phyloP scores from a whole-genome alignment of 805 yeast genomes.

The Kluyveromyces lactis region DNA sequence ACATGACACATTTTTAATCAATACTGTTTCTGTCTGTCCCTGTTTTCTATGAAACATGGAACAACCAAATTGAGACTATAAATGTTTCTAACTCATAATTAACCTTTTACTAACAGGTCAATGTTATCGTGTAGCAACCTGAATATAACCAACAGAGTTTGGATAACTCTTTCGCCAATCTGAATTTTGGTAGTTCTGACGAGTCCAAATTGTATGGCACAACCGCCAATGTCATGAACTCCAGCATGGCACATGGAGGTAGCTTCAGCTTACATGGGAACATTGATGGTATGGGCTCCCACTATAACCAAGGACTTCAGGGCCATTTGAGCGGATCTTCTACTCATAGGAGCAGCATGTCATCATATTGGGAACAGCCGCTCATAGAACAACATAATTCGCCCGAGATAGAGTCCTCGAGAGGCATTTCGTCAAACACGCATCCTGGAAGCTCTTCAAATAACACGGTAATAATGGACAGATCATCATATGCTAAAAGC shows the following conservation, averaged over 20 bases:
- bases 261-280: background rate
- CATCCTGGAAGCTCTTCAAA: slow-evolving; percentile 1
- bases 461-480: slow-evolving; percentile 7
- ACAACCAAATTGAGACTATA: too few relatives aligned
- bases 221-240: slow-evolving; percentile 2
- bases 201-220: slow-evolving; percentile 1
- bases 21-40: too few relatives aligned
- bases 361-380: slow-evolving; percentile 2
- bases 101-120: too few relatives aligned
- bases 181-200: slow-evolving; percentile 3
- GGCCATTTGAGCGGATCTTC: background rate
- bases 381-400: background rate
- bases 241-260: background rate
- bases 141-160: slow-evolving; percentile 3
- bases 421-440: background rate
- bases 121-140: too few relatives aligned
- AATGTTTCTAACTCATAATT: too few relatives aligned
- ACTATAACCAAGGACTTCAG: background rate
- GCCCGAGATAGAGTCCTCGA: background rate
- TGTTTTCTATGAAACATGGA: too few relatives aligned
- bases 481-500: slow-evolving; percentile 4
- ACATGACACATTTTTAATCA: too few relatives aligned
- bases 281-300: background rate
- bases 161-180: slow-evolving; percentile 6
- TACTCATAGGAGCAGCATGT: background rate